A percentile compares a stretch with the other conserved stretches of the same genome.
Evolutionary conservation across 2,329 filamentous ascomycete genomes (phyloP).

Genomic region (Neospermospora avenae): DNA sequence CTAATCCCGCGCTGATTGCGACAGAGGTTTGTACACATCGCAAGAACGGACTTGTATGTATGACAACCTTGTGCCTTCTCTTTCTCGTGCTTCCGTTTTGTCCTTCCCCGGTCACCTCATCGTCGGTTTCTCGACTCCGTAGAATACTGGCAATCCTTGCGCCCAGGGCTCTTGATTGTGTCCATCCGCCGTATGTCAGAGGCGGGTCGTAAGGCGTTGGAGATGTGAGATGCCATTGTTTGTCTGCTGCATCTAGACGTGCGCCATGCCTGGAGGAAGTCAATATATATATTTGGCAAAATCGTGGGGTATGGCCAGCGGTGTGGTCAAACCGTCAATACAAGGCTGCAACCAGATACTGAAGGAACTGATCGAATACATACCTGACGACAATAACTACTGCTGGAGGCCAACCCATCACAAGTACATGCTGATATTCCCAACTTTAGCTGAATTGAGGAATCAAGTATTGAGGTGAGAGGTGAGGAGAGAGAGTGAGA

Average conservation of each 20-base stretch:
- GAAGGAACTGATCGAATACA: slow-evolving; percentile 21
- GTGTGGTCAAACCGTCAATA: background rate
- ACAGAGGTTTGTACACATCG: slow-evolving; percentile 91
- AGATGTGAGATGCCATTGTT: slow-evolving; percentile 90
- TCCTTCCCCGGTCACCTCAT: slow-evolving; percentile 23
- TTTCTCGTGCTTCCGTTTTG: slow-evolving; percentile 39
- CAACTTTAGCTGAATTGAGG: background rate
- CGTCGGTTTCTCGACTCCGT: slow-evolving; percentile 46
- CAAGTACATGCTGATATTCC: slow-evolving; percentile 3
- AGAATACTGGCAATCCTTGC: slow-evolving; percentile 76
- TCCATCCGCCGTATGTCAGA: slow-evolving; percentile 91
- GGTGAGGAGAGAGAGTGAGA: background rate
- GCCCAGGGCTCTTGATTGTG: slow-evolving; percentile 78
- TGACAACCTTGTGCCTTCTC: slow-evolving; percentile 70
- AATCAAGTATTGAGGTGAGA: background rate
- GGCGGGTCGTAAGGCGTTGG: slow-evolving; percentile 94
- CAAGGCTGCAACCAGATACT: background rate
- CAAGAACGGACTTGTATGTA: slow-evolving; percentile 92
- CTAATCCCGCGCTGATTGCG: slow-evolving; percentile 81
- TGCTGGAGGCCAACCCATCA: slow-evolving; percentile 47
- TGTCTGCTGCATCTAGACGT: slow-evolving; percentile 90
- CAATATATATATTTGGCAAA: background rate
- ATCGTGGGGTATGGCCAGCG: background rate
- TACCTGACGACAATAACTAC: slow-evolving; percentile 51
- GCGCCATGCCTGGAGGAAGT: slow-evolving; percentile 69